These are phyloP conservation scores for Smallanthus sonchifolius DNA, from an alignment of 129 eudicot genomes.

Conservation along the genomic window DNA sequence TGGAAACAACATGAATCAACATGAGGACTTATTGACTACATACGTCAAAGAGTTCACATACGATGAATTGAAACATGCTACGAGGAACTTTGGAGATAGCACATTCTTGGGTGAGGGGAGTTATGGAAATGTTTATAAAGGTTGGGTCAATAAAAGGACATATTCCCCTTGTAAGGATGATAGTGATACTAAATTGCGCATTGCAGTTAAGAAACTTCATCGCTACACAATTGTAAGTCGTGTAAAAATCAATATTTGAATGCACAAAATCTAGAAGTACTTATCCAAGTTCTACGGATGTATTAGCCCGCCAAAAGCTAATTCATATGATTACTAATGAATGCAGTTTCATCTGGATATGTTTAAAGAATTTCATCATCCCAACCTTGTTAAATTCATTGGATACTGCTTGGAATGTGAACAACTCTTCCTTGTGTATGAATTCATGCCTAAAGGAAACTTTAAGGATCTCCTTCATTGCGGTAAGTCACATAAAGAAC, in stretches of 20 bases:
- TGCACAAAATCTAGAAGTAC: too few relatives aligned
- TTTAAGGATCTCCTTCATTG: not conserved
- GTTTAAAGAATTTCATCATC: constrained; percentile 10
- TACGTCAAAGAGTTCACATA: constrained; percentile 37
- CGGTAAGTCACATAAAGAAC: not conserved
- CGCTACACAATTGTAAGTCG: constrained; percentile 34
- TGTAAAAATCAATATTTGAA: constrained; percentile 18
- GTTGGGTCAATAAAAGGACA: constrained; percentile 48
- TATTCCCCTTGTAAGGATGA: constrained; percentile 30
- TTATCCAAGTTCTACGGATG: not conserved
- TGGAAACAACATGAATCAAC: not conserved
- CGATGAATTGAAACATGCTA: constrained; percentile 41
- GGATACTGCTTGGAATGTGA: not conserved
- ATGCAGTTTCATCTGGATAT: not conserved
- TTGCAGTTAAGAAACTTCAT: constrained; percentile 47
- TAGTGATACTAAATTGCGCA: constrained; percentile 25
- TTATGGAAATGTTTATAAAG: constrained; percentile 49
- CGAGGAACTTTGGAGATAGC: constrained; percentile 41
- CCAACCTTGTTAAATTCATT: constrained; percentile 15
- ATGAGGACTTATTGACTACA: constrained; percentile 9
- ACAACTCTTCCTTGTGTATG: constrained; percentile 9
- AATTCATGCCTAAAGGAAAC: not conserved
- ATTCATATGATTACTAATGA: not conserved
- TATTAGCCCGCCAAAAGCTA: not conserved
- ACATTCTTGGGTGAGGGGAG: constrained; percentile 45